Percentiles rank a stretch among this genome's conserved stretches.
Conservation (phyloP, 2,329 filamentous ascomycete genomes). For the Leptographium flavum region DNA sequence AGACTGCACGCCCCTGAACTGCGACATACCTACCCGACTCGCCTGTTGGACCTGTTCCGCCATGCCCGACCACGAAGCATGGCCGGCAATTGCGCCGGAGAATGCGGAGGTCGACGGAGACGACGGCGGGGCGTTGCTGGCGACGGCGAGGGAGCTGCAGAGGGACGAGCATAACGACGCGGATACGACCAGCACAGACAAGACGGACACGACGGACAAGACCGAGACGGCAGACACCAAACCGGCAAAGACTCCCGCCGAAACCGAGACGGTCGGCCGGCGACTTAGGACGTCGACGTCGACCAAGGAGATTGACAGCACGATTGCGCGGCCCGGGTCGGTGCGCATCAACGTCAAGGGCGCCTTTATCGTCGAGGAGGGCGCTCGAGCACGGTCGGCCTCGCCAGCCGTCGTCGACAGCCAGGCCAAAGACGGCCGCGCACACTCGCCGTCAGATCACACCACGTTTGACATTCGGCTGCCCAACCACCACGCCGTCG, state of each 20-base stretch:
- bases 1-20: not conserved
- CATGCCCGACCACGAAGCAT: too few species aligned
- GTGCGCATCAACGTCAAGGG: slow-evolving; percentile 95
- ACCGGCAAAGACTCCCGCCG: too few species aligned
- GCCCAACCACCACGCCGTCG: slow-evolving; percentile 85
- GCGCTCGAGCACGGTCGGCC: slow-evolving; percentile 29
- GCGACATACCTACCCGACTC: too few species aligned
- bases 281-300: slow-evolving; percentile 28
- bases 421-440: slow-evolving; percentile 5
- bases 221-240: not conserved
- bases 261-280: not conserved
- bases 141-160: too few species aligned
- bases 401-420: slow-evolving; percentile 10
- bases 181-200: too few species aligned
- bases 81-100: too few species aligned
- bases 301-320: slow-evolving; percentile 44
- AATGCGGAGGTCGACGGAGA: too few species aligned
- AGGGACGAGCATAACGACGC: too few species aligned
- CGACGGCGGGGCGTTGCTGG: too few species aligned
- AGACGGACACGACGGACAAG: not conserved
- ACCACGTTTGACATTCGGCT: slow-evolving; percentile 87
- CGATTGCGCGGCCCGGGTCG: slow-evolving; percentile 48
- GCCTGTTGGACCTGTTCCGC: too few species aligned
- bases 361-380: slow-evolving; percentile 88
- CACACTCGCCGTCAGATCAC: slow-evolving; percentile 23